Conservation (phyloP, 176 grass and related monocot genomes). For the Microstegium vimineum region DNA sequence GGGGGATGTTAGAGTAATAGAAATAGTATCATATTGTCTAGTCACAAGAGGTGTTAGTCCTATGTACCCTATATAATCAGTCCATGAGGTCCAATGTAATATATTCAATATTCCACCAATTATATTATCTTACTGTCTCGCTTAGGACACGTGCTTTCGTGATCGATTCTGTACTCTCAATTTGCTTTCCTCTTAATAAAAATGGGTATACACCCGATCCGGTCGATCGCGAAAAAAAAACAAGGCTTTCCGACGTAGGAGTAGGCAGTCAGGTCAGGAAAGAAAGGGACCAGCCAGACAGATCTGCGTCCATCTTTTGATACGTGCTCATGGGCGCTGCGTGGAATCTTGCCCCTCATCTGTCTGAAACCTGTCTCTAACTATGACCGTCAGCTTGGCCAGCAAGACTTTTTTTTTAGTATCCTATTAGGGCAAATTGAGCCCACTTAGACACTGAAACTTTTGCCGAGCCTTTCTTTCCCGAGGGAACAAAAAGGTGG, state of each 20-base stretch:
- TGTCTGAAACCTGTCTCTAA: slow-evolving; percentile 37
- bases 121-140: too few species aligned
- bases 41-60: too few species aligned
- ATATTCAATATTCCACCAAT: too few species aligned
- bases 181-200: too few species aligned
- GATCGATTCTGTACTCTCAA: too few species aligned
- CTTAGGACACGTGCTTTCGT: too few species aligned
- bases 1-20: too few species aligned
- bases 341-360: slow-evolving; percentile 30
- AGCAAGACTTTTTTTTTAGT: slow-evolving; percentile 22
- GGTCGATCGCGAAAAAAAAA: too few species aligned
- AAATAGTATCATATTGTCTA: too few species aligned
- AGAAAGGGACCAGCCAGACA: slow-evolving; percentile 34
- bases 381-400: slow-evolving; percentile 38
- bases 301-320: slow-evolving; percentile 42
- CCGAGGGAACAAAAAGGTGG: slow-evolving; percentile 58
- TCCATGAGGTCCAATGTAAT: too few species aligned
- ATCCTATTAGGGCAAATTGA: slow-evolving; percentile 50
- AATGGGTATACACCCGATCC: too few species aligned
- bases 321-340: slow-evolving; percentile 25
- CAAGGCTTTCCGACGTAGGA: slow-evolving; percentile 40
- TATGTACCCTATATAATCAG: too few species aligned
- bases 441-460: slow-evolving; percentile 39
- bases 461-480: slow-evolving; percentile 46
- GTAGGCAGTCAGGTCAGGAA: background rate